A percentile compares a stretch with the other conserved stretches of the same genome.
Evolutionary conservation across 345 rosid genomes (phyloP).

Genomic region (Eucalyptus caleyi): DNA sequence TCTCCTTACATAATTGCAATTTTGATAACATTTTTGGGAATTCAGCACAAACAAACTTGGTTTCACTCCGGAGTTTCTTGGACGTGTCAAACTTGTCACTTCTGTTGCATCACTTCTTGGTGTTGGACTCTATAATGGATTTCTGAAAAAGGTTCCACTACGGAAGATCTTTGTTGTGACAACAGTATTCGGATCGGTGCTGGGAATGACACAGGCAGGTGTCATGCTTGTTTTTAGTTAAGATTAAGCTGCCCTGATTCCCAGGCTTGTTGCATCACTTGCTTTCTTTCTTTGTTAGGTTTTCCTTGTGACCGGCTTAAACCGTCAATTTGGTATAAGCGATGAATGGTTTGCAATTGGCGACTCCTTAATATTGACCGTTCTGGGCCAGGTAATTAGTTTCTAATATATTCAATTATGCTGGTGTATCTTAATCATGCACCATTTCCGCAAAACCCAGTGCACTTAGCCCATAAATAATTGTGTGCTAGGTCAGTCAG

Average conservation of each 20-base stretch:
- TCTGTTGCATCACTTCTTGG: constrained; percentile 85
- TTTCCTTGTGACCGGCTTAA: constrained; percentile 77
- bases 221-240: neutral
- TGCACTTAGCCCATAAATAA: neutral
- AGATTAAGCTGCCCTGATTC: neutral
- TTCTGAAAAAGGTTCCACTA: constrained; percentile 69
- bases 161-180: constrained; percentile 72
- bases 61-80: constrained; percentile 91
- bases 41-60: constrained; percentile 93
- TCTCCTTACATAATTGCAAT: neutral
- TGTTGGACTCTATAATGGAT: constrained; percentile 90
- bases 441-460: neutral
- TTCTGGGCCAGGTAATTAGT: constrained; percentile 69
- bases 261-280: neutral
- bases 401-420: neutral
- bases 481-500: neutral
- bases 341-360: constrained; percentile 98
- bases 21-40: neutral
- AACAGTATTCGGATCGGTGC: constrained; percentile 61
- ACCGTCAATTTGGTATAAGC: constrained; percentile 70
- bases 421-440: neutral
- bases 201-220: constrained; percentile 95
- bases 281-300: constrained; percentile 30
- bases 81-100: constrained; percentile 86
- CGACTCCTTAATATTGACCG: constrained; percentile 82